phyloP scores from a whole-genome alignment of 805 yeast species.

The Candida chilensis region DNA sequence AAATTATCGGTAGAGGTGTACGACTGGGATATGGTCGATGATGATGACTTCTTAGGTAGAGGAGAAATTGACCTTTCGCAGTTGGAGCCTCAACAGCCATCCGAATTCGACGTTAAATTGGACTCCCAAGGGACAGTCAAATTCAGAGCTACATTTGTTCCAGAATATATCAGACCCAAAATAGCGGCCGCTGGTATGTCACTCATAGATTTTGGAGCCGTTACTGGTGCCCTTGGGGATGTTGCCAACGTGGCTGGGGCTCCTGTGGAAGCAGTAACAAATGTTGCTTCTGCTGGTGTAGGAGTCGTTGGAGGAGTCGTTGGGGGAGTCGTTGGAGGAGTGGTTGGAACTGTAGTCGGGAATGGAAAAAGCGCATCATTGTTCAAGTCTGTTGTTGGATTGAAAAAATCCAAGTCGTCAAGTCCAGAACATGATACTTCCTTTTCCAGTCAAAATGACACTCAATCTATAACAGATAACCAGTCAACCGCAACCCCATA shows the following conservation, averaged over 20 bases:
- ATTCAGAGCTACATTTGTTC: constrained; percentile 45
- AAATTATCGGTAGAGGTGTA: constrained; percentile 37
- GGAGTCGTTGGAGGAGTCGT: constrained; percentile 25
- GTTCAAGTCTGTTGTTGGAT: constrained; percentile 16
- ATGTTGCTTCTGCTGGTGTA: constrained; percentile 20
- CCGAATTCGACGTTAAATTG: constrained; percentile 38
- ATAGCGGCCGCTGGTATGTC: constrained; percentile 28
- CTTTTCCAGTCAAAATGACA: constrained; percentile 5
- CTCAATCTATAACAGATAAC: constrained; percentile 1
- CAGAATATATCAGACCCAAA: constrained; percentile 61
- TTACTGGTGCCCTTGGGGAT: constrained; percentile 28
- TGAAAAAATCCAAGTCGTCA: constrained; percentile 9
- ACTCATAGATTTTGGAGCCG: constrained; percentile 26
- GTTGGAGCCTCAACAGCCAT: constrained; percentile 32
- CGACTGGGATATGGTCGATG: constrained; percentile 79
- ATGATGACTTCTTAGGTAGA: constrained; percentile 50
- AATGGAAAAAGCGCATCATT: neutral
- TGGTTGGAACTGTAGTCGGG: constrained; percentile 4
- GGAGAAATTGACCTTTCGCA: constrained; percentile 39
- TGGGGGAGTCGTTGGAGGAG: constrained; percentile 17
- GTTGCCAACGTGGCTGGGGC: constrained; percentile 29
- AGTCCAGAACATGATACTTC: constrained; percentile 6
- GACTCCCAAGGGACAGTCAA: constrained; percentile 60
- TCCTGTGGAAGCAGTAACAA: constrained; percentile 40
- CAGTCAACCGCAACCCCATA: constrained; percentile 3